Evolutionary conservation across 208 protist genomes (phyloP).

Genomic region (Vickermania ingenoplastis): DNA sequence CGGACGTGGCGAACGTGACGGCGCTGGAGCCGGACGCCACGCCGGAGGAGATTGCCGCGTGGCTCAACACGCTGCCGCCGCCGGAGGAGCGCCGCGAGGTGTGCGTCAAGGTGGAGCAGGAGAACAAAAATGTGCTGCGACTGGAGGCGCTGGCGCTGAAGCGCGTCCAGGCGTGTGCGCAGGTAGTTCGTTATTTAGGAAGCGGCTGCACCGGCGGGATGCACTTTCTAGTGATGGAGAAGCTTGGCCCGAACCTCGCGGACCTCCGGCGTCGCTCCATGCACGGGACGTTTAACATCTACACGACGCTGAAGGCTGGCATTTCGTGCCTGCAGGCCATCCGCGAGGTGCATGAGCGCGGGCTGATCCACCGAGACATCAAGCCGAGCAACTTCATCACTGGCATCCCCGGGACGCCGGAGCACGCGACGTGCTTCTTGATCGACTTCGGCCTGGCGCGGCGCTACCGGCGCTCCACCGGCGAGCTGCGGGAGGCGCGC

Average conservation of each 20-base stretch:
- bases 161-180: slow-evolving; percentile 89
- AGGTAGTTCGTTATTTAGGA: slow-evolving; percentile 91
- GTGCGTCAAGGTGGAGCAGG: slow-evolving; percentile 95
- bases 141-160: slow-evolving; percentile 95
- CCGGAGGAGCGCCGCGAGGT: slow-evolving; percentile 52
- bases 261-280: slow-evolving; percentile 86
- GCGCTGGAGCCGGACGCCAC: slow-evolving; percentile 20
- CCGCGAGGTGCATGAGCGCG: slow-evolving; percentile 90
- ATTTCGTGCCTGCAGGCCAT: slow-evolving; percentile 94
- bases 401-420: slow-evolving; percentile 56
- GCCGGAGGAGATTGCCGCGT: slow-evolving; percentile 21
- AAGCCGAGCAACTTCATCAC: slow-evolving; percentile 98
- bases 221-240: slow-evolving; percentile 97
- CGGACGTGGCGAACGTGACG: slow-evolving; percentile 7
- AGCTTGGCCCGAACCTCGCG: slow-evolving; percentile 93
- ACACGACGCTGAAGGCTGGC: slow-evolving; percentile 87
- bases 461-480: slow-evolving; percentile 79
- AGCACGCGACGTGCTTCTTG: slow-evolving; percentile 81
- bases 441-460: slow-evolving; percentile 97
- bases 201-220: slow-evolving; percentile 88
- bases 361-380: slow-evolving; percentile 97
- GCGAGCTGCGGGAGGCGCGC: slow-evolving; percentile 84
- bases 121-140: slow-evolving; percentile 94
- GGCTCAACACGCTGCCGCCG: slow-evolving; percentile 15
- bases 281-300: slow-evolving; percentile 85